These are phyloP conservation scores for Drechslerella dactyloides DNA, from an alignment of 2,329 filamentous ascomycete genomes.

Conservation along the genomic window DNA sequence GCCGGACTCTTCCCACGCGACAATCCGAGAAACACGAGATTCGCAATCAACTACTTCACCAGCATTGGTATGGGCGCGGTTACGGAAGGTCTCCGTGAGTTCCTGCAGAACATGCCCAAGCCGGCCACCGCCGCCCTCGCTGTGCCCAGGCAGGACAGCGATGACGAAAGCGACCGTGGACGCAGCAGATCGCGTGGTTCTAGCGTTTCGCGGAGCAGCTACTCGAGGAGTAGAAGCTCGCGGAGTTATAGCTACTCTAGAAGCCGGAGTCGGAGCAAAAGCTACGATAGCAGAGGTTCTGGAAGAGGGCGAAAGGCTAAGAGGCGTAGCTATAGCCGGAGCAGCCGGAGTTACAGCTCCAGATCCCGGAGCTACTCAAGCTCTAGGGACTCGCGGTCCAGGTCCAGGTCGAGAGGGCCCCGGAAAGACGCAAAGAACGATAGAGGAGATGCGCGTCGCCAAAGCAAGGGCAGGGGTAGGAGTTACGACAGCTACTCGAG, in stretches of 20 bases:
- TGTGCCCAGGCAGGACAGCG: slow-evolving; percentile 37
- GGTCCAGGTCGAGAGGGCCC: slow-evolving; percentile 41
- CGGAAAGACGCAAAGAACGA: slow-evolving; percentile 22
- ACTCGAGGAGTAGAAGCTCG: slow-evolving; percentile 41
- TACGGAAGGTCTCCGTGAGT: slow-evolving; percentile 93
- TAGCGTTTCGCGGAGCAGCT: slow-evolving; percentile 33
- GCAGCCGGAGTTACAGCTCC: slow-evolving; percentile 57
- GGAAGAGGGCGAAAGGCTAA: slow-evolving; percentile 62
- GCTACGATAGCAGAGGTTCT: slow-evolving; percentile 51
- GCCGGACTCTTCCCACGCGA: slow-evolving; percentile 89
- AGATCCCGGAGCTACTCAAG: slow-evolving; percentile 61
- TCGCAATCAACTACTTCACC: slow-evolving; percentile 99
- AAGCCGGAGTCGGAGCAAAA: slow-evolving; percentile 51
- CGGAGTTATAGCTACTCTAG: slow-evolving; percentile 51
- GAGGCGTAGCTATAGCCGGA: slow-evolving; percentile 32
- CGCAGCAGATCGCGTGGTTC: slow-evolving; percentile 44
- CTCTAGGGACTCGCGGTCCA: slow-evolving; percentile 58
- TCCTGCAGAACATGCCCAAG: slow-evolving; percentile 86
- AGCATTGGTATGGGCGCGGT: slow-evolving; percentile 94
- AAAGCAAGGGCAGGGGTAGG: slow-evolving; percentile 58
- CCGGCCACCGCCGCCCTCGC: slow-evolving; percentile 63
- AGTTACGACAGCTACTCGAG: slow-evolving; percentile 56
- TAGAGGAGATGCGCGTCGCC: slow-evolving; percentile 52
- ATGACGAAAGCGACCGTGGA: slow-evolving; percentile 36
- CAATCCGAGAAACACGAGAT: slow-evolving; percentile 86